These are phyloP conservation scores for Grigorovia transvaalensis DNA, from an alignment of 805 yeast species.

Conservation along the genomic window DNA sequence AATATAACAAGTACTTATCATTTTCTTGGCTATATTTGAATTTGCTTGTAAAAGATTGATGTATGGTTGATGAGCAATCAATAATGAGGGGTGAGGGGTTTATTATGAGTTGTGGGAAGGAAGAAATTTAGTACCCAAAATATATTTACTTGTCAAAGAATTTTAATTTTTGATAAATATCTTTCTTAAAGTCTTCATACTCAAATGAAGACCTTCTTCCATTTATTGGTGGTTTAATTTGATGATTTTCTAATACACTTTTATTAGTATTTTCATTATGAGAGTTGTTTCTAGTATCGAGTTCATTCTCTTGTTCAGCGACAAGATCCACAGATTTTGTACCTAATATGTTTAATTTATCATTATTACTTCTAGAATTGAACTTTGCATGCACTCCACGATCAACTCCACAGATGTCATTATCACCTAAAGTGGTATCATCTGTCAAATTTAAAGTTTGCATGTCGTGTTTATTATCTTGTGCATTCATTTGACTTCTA, in stretches of 20 bases:
- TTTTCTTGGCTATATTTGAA: too few relatives aligned
- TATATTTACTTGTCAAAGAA: conserved; percentile 12
- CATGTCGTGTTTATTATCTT: conserved; percentile 9
- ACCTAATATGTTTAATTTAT: neutral
- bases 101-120: too few relatives aligned
- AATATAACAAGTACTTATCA: too few relatives aligned
- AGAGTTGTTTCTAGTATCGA: neutral
- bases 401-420: neutral
- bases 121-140: too few relatives aligned
- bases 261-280: neutral
- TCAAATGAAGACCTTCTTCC: conserved; percentile 21
- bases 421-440: neutral
- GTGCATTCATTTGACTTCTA: conserved; percentile 7
- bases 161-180: conserved; percentile 20
- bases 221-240: conserved; percentile 1
- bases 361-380: neutral
- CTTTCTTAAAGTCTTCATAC: conserved; percentile 26
- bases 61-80: too few relatives aligned
- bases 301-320: neutral
- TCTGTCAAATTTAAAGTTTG: conserved; percentile 3
- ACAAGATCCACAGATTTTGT: neutral
- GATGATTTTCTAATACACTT: conserved; percentile 1
- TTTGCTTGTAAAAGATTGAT: too few relatives aligned
- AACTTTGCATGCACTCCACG: neutral
- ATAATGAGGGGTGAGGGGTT: too few relatives aligned